Conservation (phyloP, 2,329 filamentous ascomycete genomes). For the Fusarium proliferatum region DNA sequence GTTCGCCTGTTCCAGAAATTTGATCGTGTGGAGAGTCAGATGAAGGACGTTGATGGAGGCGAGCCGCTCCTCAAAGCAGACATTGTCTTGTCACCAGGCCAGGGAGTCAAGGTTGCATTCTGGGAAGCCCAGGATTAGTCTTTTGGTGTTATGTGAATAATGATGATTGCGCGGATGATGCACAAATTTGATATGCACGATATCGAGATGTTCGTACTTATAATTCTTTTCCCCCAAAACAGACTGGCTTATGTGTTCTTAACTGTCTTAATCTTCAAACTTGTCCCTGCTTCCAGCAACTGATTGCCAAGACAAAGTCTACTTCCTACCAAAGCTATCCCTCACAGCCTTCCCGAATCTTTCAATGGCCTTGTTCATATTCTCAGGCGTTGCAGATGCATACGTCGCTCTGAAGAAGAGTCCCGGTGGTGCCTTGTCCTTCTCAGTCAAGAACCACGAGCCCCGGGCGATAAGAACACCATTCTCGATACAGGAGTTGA, state of each 20-base stretch:
- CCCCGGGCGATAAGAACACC: conserved; percentile 86
- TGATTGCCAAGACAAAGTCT: neutral
- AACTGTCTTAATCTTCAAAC: neutral
- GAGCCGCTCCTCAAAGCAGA: conserved; percentile 66
- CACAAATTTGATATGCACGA: neutral
- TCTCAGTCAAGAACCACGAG: conserved; percentile 90
- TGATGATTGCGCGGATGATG: neutral
- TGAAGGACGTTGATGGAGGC: conserved; percentile 65
- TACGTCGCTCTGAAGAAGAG: conserved; percentile 93
- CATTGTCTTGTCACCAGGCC: conserved; percentile 68
- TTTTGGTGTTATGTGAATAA: neutral
- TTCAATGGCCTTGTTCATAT: conserved; percentile 77
- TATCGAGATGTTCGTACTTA: neutral
- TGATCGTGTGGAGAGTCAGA: conserved; percentile 68
- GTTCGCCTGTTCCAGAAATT: conserved; percentile 79
- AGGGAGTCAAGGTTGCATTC: conserved; percentile 69
- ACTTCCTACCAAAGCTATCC: conserved; percentile 60
- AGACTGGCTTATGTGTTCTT: neutral
- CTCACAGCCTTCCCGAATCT: conserved; percentile 81
- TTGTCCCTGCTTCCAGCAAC: neutral
- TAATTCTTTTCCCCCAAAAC: neutral
- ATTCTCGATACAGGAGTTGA: conserved; percentile 77
- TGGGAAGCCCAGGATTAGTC: conserved; percentile 56
- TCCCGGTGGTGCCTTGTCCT: conserved; percentile 66
- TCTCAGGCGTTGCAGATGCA: conserved; percentile 78